Conservation (phyloP, 768 basidiomycete genomes). For the Pulveroboletus ravenelii region DNA sequence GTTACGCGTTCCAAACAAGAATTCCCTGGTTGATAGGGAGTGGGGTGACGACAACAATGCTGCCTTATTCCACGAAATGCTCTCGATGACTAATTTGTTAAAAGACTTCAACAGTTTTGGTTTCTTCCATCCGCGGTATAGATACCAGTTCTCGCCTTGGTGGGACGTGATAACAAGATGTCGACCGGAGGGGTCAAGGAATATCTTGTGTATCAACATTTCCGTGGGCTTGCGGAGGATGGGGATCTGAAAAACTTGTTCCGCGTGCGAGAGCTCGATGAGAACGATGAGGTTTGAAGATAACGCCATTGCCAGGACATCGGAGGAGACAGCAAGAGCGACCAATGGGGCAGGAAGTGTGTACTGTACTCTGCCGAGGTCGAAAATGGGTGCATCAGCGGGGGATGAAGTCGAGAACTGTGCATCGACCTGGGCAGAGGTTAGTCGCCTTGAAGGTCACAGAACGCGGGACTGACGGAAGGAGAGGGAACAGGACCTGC, state of each 20-base stretch:
- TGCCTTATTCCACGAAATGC: conserved; percentile 85
- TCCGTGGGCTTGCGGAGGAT: conserved; percentile 73
- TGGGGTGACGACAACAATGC: conserved; percentile 59
- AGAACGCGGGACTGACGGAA: conserved; percentile 8
- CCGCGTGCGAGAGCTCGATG: conserved; percentile 84
- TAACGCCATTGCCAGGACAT: conserved; percentile 82
- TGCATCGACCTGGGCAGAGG: conserved; percentile 27
- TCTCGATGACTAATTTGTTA: conserved; percentile 80
- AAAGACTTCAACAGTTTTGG: conserved; percentile 73
- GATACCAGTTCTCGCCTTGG: conserved; percentile 92
- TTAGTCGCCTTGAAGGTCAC: conserved; percentile 4
- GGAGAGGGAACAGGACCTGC: conserved; percentile 38
- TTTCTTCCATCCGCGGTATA: conserved; percentile 78
- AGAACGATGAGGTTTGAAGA: conserved; percentile 73
- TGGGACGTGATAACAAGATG: conserved; percentile 84
- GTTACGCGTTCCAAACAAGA: conserved; percentile 80
- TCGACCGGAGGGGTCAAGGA: conserved; percentile 88
- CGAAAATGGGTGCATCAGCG: conserved; percentile 59
- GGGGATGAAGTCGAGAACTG: conserved; percentile 29
- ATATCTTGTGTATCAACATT: conserved; percentile 75
- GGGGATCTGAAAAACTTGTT: conserved; percentile 78
- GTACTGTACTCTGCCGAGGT: conserved; percentile 86
- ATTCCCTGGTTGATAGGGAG: conserved; percentile 73
- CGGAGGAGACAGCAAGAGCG: conserved; percentile 79
- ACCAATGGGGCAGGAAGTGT: conserved; percentile 81